Base-by-base conservation (phyloP, 2,329 filamentous ascomycete species). In the Hypoxylon sp. region DNA sequence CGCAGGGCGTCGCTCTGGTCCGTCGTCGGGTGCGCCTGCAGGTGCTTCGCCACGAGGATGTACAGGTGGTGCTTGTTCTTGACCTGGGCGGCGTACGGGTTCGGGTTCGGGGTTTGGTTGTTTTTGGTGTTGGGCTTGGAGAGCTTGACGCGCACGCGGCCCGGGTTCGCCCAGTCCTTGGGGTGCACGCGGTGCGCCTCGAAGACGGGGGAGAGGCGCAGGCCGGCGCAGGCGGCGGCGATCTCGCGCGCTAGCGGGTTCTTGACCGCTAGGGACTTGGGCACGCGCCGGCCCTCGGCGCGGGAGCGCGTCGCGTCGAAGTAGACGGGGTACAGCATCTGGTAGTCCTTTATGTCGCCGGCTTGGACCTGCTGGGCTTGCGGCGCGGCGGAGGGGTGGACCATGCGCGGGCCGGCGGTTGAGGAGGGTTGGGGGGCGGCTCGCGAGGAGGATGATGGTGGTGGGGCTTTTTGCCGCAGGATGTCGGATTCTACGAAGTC, bases 111-210 rank as follows among this genome's bases (percentile, higher is more conserved):
- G 22, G 5, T 18, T 5, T 3, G 2, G 16, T 9, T 18, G n/a
- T n/a, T n/a, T n/a, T 26, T 40, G 32, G 49, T 44, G 51, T 67
- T 45, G 48, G 78, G 81, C 77, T 88, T 91, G n/a, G 60, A 33
- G 4, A 97, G 82, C 74, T 90, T 81, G 51, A 98, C 88, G 72
- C 92, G 89, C 68, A 98, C 92, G 63, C 96, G 86, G 2, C 96
- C 96, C 11, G 96, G 96, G 81, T 99, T 99, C 60, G 91, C 90
- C 96, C 96, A 99, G 82, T 99, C 96, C 81, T 96, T 95, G 5
- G 96, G 96, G 79, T 99, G 96, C 65, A 89, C 86, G 83, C 97
- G 97, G 76, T 91, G 91, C 0, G 94, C 93, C 81, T 99, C 96
- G 77, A 97, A 91, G 6, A 96, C 89, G 44, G 91, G 89, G 66